Conservation (phyloP, 208 protist genomes). For the Vickermania spadyakhi region DNA sequence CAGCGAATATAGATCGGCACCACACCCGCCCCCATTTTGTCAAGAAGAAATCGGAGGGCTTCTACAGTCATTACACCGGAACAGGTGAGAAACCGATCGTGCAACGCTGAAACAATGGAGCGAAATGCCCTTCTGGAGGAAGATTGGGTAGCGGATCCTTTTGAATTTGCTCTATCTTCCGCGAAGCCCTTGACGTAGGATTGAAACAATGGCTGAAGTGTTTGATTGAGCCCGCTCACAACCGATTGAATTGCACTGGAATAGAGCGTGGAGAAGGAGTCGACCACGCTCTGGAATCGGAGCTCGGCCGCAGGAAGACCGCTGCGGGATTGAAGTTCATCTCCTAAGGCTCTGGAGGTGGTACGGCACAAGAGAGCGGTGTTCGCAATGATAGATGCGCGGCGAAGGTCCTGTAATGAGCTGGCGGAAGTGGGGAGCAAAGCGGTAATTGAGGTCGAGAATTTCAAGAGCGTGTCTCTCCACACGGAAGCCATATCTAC, state of each 20-base stretch:
- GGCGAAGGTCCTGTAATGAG: conserved; percentile 40
- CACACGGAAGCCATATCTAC: conserved; percentile 82
- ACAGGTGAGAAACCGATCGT: conserved; percentile 62
- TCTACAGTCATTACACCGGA: conserved; percentile 32
- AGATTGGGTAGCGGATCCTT: conserved; percentile 33
- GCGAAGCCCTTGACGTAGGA: conserved; percentile 26
- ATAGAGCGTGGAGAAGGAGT: conserved; percentile 69
- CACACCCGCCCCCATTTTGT: conserved; percentile 64
- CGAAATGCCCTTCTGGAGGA: conserved; percentile 4
- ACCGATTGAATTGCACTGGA: conserved; percentile 51
- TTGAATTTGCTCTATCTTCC: conserved; percentile 31
- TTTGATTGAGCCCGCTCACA: conserved; percentile 44
- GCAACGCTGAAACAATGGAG: conserved; percentile 40
- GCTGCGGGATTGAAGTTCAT: conserved; percentile 61
- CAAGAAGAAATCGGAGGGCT: conserved; percentile 74
- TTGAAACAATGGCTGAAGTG: conserved; percentile 37
- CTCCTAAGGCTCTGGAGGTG: conserved; percentile 61
- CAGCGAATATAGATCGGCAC: conserved; percentile 62
- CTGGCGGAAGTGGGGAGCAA: conserved; percentile 28
- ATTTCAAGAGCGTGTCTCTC: conserved; percentile 61
- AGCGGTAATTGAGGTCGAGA: conserved; percentile 21
- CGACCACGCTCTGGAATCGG: conserved; percentile 58
- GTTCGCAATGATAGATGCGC: conserved; percentile 82
- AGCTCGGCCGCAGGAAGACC: conserved; percentile 58
- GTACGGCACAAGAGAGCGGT: conserved; percentile 76